Evolutionary conservation across 2,329 filamentous ascomycete genomes (phyloP), one percentile per base, ranked within the genome.

Genomic region (Fusarium transvaalense): DNA sequence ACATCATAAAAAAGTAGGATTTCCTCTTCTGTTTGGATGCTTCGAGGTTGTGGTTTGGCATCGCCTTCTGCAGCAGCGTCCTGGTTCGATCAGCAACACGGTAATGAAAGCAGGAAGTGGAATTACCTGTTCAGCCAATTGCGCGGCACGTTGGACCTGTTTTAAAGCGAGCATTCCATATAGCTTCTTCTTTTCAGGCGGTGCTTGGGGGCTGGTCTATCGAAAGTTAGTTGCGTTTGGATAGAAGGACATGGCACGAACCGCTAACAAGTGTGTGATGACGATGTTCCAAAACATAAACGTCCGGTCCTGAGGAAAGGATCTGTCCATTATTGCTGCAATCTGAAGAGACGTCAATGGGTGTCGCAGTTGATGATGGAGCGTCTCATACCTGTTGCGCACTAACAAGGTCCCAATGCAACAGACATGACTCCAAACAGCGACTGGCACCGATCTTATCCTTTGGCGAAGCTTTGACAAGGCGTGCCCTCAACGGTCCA

Each of bases 221-320:
- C 14, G 3, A 6, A 25, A 29, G 45, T 73, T n/a, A 74, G 71
- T 19, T 7, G 10, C 13, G 29, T 17, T 4, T 10, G 8, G 35
- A 46, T 12, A 6, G 10, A 46, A 17, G 23, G 10, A 9, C 10
- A 10, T 12, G 17, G 10, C n/a, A 74, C 82, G 71, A 74, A 88
- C 85, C 55, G 86, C 83, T 55, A 88, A 80, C 32, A 88, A 71
- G 62, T 85, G 83, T 0, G 85, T 88, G 17, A 85, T 79, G 21
- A 82, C 77, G 66, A 88, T 87, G 64, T 85, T 87, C 81, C 82
- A 86, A 63, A 87, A 88, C 74, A 86, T 78, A 57, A 82, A 84
- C 3, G 77, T 77, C 31, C 82, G 78, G 23, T 87, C 84, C 29
- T 79, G 76, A 3, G 83, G 78, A 50, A 85, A 84, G 0, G 83